Evolutionary conservation across 495 filamentous ascomycete species (phyloP), one percentile per base, ranked within the genome.

Genomic region (Neurospora sp.): DNA sequence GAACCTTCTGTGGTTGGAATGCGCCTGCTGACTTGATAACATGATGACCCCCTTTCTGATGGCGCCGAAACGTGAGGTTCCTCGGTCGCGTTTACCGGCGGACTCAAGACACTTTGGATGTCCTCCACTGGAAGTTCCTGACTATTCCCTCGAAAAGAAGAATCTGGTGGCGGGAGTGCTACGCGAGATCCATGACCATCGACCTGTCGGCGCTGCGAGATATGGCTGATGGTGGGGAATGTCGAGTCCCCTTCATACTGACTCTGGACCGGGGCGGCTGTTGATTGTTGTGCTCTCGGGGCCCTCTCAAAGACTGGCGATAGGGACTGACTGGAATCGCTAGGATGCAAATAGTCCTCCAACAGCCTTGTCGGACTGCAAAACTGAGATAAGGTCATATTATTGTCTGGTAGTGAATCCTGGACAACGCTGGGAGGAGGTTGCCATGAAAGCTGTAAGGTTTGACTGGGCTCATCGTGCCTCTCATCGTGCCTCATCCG

Each of bases 311-410:
- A 6, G 38, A 20, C 3, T 2, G 75, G 73, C 12, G 76, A 73
- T 2, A 66, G 14, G 7, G 73, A 71, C 40, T 77, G 78, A n/a
- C 78, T 77, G 18, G 74, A 79, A 40, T 82, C 79, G 14, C 80
- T 72, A 0, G 69, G 44, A 48, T 80, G 80, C 1, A 83, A 77
- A 37, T 78, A 86, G 68, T 83, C 78, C 44, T 84, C 83, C 69
- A 86, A 53, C 3, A 84, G 73, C 68, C 83, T 79, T 1, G 84
- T 83, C 10, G 84, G 84, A 0, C 84, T 83, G 40, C 79, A 80
- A 41, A 79, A 80, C 16, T 74, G 75, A 5, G 76, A 27, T 2
- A 82, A 72, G 0, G 74, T 73, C 3, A 73, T 48, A 69, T 77
- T 73, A 40, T 80, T 82, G 14, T 78, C 74, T 11, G 80, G 78